Evolutionary conservation across 2,329 filamentous ascomycete genomes (phyloP).

Genomic region (Hirsutella minnesotensis): DNA sequence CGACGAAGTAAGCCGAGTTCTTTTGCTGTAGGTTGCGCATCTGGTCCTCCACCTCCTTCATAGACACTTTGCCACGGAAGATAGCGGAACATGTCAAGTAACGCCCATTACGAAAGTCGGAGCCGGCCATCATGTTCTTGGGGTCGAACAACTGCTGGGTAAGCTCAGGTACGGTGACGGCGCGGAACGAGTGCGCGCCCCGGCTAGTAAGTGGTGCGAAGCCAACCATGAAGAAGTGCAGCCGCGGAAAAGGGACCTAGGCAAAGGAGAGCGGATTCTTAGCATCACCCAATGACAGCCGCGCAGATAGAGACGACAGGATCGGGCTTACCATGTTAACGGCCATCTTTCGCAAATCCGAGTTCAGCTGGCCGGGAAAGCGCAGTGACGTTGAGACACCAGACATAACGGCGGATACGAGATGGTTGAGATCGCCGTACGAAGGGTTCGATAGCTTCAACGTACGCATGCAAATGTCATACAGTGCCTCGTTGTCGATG

Average conservation of each 20-base stretch:
- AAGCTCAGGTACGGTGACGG: slow-evolving; percentile 98
- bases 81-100: slow-evolving; percentile 99
- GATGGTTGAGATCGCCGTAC: slow-evolving; percentile 98
- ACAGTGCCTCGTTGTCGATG: slow-evolving; percentile 99
- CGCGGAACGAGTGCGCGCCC: too few species aligned
- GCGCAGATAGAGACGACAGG: neutral
- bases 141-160: slow-evolving; percentile 99
- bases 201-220: too few species aligned
- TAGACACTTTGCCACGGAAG: slow-evolving; percentile 99
- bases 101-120: slow-evolving; percentile 98
- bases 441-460: slow-evolving; percentile 98
- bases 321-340: slow-evolving; percentile 73
- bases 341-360: slow-evolving; percentile 96
- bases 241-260: slow-evolving; percentile 86
- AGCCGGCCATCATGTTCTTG: slow-evolving; percentile 99
- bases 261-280: neutral
- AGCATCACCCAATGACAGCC: neutral
- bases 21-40: slow-evolving; percentile 99
- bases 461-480: slow-evolving; percentile 99
- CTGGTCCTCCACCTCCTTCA: slow-evolving; percentile 99
- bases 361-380: slow-evolving; percentile 99
- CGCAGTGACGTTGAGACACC: slow-evolving; percentile 96
- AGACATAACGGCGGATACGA: slow-evolving; percentile 99
- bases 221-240: too few species aligned
- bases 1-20: slow-evolving; percentile 98